Evolutionary conservation across 352 stramenopile genomes (phyloP), one percentile per base, ranked within the genome.

Genomic region (Thalassiosira delicatula): DNA sequence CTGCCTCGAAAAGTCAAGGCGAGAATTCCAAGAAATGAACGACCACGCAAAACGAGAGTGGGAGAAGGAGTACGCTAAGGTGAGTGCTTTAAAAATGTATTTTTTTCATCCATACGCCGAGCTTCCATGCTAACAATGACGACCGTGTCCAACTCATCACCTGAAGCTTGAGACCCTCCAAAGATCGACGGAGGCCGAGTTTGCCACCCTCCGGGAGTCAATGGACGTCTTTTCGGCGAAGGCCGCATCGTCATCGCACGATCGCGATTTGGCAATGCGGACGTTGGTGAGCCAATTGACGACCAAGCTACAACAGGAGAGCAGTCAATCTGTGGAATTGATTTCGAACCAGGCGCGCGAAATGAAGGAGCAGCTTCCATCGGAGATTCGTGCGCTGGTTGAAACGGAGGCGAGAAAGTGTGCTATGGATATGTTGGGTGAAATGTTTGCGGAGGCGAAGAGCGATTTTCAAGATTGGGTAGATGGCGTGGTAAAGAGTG

Each of bases 401-500:
- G 60, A 79, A 33, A 32, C 49, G 8, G 71, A 72, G 27, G 60
- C 71, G n/a, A 71, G 40, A 49, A 65, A 66, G 60, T 37, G 40
- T 1, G 32, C 72, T n/a, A 29, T 11, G 14, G 59, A 67, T 61
- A 49, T 67, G 56, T 44, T 79, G 29, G 51, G 17, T 33, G 60
- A 25, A 32, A 49, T 68, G 12, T 27, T 72, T 40, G 44, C 61
- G 25, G 37, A 21, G 40, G 60, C 71, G 40, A 79, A 79, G 71
- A 51, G 25, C 56, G 70, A 70, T 59, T 71, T 78, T 61, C 40
- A 78, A 8, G 21, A 70, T 33, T 80, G 67, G 67, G 44, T 37
- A 17, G 32, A 67, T 60, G 53, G 67, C 57, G 67, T 76, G 21
- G 25, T 56, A 53, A 65, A 59, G 21, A 62, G 42, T 66, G 57